Evolutionary conservation across 306 rosid genomes (phyloP).

Genomic region (Trichosanthes cucumerina): DNA sequence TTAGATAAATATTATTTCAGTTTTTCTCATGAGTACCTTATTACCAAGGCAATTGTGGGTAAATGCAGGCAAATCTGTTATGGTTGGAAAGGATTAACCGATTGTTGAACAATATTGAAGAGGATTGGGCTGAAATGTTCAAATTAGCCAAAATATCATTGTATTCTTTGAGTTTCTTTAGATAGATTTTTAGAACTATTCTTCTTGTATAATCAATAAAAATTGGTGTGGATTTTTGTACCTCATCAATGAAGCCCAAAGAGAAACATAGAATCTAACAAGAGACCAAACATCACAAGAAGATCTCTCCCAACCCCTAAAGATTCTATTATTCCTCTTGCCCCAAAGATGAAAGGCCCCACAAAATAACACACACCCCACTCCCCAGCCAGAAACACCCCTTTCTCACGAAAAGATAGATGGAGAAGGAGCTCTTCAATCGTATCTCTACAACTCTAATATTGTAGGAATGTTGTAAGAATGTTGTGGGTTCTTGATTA

Average conservation of each 20-base stretch:
- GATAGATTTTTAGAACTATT: too few relatives aligned
- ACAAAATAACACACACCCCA: too few relatives aligned
- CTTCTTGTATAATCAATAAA: neutral
- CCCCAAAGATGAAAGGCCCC: too few relatives aligned
- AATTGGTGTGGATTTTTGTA: neutral
- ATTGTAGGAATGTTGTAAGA: neutral
- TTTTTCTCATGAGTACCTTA: neutral
- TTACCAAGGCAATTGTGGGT: neutral
- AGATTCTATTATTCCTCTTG: too few relatives aligned
- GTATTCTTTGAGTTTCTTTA: neutral
- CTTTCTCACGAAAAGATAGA: too few relatives aligned
- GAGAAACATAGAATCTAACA: too few relatives aligned
- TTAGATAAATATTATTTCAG: neutral
- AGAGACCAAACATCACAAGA: too few relatives aligned
- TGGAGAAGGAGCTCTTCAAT: too few relatives aligned
- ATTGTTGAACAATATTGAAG: neutral
- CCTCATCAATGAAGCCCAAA: too few relatives aligned
- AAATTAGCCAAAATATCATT: neutral
- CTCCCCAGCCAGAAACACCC: too few relatives aligned
- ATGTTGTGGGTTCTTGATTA: neutral
- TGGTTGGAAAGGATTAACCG: neutral
- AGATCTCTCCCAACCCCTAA: too few relatives aligned
- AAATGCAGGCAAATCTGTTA: neutral
- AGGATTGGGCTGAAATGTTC: neutral
- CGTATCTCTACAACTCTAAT: too few relatives aligned